These are phyloP conservation scores for Salix viminalis DNA, from an alignment of 345 rosid genomes.

Conservation along the genomic window DNA sequence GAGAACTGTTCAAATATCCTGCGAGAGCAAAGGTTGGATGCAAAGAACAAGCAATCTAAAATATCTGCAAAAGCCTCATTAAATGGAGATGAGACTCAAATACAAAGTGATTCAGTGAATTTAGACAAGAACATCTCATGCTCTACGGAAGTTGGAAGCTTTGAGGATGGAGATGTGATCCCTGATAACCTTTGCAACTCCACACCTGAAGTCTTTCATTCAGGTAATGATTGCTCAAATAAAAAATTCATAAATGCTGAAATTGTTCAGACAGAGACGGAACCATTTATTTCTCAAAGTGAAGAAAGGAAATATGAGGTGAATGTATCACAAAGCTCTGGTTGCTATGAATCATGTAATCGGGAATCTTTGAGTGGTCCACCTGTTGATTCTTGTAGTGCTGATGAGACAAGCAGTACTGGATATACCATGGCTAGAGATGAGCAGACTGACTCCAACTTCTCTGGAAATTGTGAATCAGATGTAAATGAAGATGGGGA, in stretches of 20 bases:
- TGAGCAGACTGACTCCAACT: constrained; percentile 25
- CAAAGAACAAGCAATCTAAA: constrained; percentile 39
- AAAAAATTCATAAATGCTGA: constrained; percentile 25
- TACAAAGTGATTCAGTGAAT: constrained; percentile 13
- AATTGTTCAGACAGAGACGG: constrained; percentile 17
- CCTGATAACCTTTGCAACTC: constrained; percentile 9
- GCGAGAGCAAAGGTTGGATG: constrained; percentile 36
- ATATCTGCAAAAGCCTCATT: constrained; percentile 11
- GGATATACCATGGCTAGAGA: constrained; percentile 17
- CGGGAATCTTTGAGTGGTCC: constrained; percentile 35
- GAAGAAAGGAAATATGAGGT: constrained; percentile 17
- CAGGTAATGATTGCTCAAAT: constrained; percentile 19
- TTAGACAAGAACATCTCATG: constrained; percentile 12
- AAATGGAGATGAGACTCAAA: constrained; percentile 31
- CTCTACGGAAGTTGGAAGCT: constrained; percentile 21
- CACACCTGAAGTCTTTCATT: constrained; percentile 21
- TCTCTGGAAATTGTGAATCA: constrained; percentile 32
- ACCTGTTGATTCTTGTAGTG: constrained; percentile 25
- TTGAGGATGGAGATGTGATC: constrained; percentile 30
- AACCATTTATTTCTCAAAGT: constrained; percentile 12
- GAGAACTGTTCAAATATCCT: constrained; percentile 69
- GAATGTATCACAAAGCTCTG: constrained; percentile 24
- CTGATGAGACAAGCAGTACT: constrained; percentile 28
- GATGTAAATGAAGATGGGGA: constrained; percentile 44
- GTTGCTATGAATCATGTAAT: constrained; percentile 16